Evolutionary conservation across 495 filamentous ascomycete species (phyloP).

Genomic region (Annulohypoxylon bovei): DNA sequence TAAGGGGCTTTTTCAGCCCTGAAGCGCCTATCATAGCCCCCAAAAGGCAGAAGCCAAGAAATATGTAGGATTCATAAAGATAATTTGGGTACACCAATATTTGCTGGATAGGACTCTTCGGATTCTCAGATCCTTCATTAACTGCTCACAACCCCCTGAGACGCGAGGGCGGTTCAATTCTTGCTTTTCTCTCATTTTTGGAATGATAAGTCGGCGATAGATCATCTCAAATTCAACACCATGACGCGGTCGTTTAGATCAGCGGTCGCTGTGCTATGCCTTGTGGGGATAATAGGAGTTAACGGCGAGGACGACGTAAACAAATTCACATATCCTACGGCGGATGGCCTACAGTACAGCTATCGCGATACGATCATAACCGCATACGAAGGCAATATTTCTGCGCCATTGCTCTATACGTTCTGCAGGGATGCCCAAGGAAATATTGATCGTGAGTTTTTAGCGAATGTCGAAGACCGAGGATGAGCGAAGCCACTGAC

Average conservation of each 20-base stretch:
- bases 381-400: conserved; percentile 11
- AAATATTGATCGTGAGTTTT: conserved; percentile 6
- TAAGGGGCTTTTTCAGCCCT: background rate
- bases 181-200: background rate
- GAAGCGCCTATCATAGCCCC: background rate
- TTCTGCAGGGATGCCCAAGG: background rate
- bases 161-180: background rate
- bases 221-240: background rate
- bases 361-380: conserved; percentile 9
- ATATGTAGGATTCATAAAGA: background rate
- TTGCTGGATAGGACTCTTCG: background rate
- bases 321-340: conserved; percentile 1
- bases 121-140: background rate
- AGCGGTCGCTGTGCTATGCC: background rate
- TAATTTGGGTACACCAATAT: background rate
- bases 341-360: background rate
- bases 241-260: conserved; percentile 2
- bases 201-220: background rate
- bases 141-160: background rate
- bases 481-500: background rate
- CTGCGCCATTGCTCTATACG: conserved; percentile 1
- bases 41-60: background rate
- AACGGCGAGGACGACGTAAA: conserved; percentile 3
- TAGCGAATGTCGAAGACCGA: background rate
- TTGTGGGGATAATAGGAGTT: background rate